Conservation (phyloP, 331 rosid genomes). For the Arachis monticola region DNA sequence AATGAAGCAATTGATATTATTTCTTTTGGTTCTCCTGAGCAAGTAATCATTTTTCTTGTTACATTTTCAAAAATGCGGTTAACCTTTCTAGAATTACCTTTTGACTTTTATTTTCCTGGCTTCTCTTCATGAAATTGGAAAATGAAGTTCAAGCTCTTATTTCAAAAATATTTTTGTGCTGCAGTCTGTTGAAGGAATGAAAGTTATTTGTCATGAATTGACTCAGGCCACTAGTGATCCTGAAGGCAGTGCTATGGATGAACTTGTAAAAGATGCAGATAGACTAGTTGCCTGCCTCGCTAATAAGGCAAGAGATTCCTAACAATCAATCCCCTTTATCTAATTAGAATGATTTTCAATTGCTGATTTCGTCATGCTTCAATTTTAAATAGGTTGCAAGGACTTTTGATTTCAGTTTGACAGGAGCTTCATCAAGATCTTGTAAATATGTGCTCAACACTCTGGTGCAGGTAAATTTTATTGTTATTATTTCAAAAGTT, state of each 20-base stretch:
- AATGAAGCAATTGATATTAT: constrained; percentile 94
- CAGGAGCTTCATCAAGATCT: constrained; percentile 92
- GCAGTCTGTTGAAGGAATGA: constrained; percentile 99
- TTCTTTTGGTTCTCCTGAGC: constrained; percentile 94
- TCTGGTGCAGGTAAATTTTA: constrained; percentile 81
- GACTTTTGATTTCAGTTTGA: constrained; percentile 97
- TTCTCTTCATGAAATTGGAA: background rate
- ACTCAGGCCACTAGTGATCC: constrained; percentile 89
- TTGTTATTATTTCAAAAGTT: background rate
- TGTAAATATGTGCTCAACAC: constrained; percentile 99
- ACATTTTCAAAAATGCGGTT: background rate
- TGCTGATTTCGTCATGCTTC: constrained; percentile 5
- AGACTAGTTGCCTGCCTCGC: constrained; percentile 93
- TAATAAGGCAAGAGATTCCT: constrained; percentile 64
- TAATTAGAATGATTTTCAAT: background rate
- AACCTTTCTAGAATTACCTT: constrained; percentile 3
- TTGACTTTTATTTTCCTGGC: background rate
- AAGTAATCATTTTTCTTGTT: constrained; percentile 50
- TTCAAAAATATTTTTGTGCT: constrained; percentile 41
- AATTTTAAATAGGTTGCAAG: constrained; percentile 72
- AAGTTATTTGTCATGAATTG: constrained; percentile 96
- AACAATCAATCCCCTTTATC: background rate
- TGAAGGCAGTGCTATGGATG: constrained; percentile 91
- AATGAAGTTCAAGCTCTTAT: background rate
- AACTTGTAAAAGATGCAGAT: constrained; percentile 86